These are phyloP conservation scores for Malus hybrid DNA, from an alignment of 331 rosid genomes.

Conservation along the genomic window DNA sequence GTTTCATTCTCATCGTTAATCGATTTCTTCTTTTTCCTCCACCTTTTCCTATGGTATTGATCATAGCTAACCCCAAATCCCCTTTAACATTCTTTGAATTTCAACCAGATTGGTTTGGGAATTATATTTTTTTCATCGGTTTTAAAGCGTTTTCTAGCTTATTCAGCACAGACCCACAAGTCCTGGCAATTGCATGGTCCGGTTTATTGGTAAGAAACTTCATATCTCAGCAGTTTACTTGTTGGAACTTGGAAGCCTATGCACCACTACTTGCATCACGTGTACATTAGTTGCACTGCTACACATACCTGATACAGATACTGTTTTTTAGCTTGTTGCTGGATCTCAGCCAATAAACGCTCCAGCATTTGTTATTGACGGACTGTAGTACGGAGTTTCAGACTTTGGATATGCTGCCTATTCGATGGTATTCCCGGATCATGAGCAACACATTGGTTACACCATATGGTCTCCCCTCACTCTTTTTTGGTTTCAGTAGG, in stretches of 20 bases:
- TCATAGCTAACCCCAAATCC: slow-evolving; percentile 7
- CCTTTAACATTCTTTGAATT: slow-evolving; percentile 1
- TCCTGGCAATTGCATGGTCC: slow-evolving; percentile 60
- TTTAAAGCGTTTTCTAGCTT: slow-evolving; percentile 67
- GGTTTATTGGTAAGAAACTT: slow-evolving; percentile 64
- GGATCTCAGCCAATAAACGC: slow-evolving; percentile 95
- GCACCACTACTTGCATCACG: not conserved
- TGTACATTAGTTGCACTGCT: not conserved
- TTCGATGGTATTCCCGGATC: slow-evolving; percentile 56
- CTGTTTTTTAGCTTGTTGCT: slow-evolving; percentile 66
- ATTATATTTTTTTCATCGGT: slow-evolving; percentile 52
- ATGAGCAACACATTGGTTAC: not conserved
- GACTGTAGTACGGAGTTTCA: slow-evolving; percentile 88
- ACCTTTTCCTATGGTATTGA: not conserved
- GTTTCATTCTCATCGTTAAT: not conserved
- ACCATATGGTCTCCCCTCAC: not conserved
- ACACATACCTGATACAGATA: slow-evolving; percentile 15
- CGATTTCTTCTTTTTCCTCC: not conserved
- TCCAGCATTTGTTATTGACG: slow-evolving; percentile 87
- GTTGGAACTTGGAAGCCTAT: not conserved
- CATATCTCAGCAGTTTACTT: not conserved
- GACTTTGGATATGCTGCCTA: slow-evolving; percentile 87
- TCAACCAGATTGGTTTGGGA: slow-evolving; percentile 51
- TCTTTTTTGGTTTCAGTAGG: slow-evolving; percentile 30
- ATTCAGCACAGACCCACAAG: slow-evolving; percentile 70